Conservation (phyloP, 768 basidiomycete genomes). For the Phaffia tasmanica region DNA sequence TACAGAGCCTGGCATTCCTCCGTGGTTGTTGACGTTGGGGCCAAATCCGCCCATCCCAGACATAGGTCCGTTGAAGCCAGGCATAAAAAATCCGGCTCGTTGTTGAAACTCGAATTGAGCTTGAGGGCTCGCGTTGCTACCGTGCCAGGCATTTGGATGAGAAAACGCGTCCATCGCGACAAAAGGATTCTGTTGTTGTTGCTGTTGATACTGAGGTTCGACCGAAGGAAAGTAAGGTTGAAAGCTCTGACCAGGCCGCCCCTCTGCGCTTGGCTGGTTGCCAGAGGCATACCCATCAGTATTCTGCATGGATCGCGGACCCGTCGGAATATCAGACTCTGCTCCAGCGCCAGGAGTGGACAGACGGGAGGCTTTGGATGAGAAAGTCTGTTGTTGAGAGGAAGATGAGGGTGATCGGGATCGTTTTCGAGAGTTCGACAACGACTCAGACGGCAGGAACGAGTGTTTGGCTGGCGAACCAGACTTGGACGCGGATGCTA, state of each 20-base stretch:
- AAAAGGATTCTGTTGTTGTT: background rate
- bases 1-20: no score
- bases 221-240: background rate
- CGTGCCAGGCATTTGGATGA: no score
- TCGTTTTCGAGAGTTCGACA: constrained; percentile 7
- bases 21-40: no score
- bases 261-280: background rate
- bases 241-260: background rate
- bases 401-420: constrained; percentile 10
- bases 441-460: background rate
- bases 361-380: constrained; percentile 4
- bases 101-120: no score
- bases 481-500: background rate
- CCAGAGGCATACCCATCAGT: background rate
- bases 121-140: no score
- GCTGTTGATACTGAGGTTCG: background rate
- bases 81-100: no score
- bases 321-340: background rate
- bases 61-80: no score
- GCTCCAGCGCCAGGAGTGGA: constrained; percentile 2
- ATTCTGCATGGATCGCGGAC: no score
- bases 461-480: background rate
- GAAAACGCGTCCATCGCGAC: no score
- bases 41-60: no score
- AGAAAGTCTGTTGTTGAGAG: background rate